Evolutionary conservation across 306 rosid genomes (phyloP).

Genomic region (Castanea mollissima): DNA sequence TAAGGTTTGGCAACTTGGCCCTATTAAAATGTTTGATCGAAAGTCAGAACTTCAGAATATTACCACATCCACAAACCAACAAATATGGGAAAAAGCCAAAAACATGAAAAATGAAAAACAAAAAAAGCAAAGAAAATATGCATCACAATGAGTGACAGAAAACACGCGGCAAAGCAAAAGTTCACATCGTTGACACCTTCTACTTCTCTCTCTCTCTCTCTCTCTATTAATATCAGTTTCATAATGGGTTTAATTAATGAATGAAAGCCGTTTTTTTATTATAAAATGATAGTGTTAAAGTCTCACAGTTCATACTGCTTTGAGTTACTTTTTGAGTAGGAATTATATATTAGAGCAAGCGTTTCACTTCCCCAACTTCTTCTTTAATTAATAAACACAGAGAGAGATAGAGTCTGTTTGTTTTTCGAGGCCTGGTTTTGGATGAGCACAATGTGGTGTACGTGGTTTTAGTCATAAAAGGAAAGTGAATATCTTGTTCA

Average conservation of each 20-base stretch:
- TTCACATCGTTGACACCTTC: conserved; percentile 30
- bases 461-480: conserved; percentile 1
- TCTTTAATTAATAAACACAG: not conserved
- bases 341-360: conserved; percentile 8
- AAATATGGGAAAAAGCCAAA: too few species aligned
- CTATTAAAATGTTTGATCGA: too few species aligned
- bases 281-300: not conserved
- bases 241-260: not conserved
- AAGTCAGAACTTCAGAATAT: too few species aligned
- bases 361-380: not conserved
- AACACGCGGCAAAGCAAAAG: conserved; percentile 66
- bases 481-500: conserved; percentile 2
- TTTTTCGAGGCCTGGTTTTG: not conserved
- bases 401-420: not conserved
- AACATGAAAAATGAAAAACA: not conserved
- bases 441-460: conserved; percentile 17
- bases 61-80: too few species aligned
- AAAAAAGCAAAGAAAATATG: not conserved
- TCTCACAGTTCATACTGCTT: not conserved
- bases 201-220: not conserved
- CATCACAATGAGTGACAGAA: conserved; percentile 10
- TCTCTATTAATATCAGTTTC: not conserved
- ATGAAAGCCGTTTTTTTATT: not conserved
- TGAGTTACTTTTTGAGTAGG: not conserved
- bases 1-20: too few species aligned